Conservation (phyloP, 352 stramenopile species). For the Globisporangium camurandrum region DNA sequence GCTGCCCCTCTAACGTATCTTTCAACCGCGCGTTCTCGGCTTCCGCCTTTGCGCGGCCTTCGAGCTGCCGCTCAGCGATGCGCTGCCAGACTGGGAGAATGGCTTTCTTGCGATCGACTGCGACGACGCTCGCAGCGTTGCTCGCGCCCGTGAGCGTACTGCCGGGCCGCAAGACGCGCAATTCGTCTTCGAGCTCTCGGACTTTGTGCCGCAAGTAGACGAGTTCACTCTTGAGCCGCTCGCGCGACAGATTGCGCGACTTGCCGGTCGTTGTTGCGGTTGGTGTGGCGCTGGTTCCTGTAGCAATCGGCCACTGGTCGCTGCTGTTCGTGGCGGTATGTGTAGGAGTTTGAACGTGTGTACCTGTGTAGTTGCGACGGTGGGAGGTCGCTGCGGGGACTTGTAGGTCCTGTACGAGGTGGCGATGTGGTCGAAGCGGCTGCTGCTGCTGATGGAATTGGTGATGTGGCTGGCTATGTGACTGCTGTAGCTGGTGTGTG, state of each 20-base stretch:
- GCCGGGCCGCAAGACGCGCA: constrained; percentile 1
- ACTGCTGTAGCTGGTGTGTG: background rate
- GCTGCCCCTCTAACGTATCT: constrained; percentile 4
- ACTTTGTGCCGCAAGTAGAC: constrained; percentile 2
- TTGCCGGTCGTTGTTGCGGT: no score
- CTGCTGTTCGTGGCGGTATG: background rate
- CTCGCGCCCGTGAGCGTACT: constrained; percentile 3
- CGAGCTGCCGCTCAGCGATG: constrained; percentile 10
- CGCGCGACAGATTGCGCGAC: constrained; percentile 8
- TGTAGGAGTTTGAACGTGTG: no score
- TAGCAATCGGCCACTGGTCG: background rate
- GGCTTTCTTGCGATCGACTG: constrained; percentile 2
- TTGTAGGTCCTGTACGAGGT: no score
- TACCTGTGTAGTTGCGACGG: no score
- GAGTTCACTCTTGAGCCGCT: constrained; percentile 10
- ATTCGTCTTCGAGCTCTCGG: constrained; percentile 4
- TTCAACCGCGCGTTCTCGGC: constrained; percentile 7
- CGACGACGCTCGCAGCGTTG: background rate
- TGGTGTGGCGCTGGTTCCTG: background rate
- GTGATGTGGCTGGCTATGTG: background rate
- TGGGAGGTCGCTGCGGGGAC: no score
- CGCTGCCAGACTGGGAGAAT: constrained; percentile 7
- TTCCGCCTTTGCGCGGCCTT: background rate
- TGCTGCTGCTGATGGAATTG: background rate
- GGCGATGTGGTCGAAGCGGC: background rate